Base-by-base conservation (phyloP, 495 filamentous ascomycete species). In the Talaromyces adpressus region DNA sequence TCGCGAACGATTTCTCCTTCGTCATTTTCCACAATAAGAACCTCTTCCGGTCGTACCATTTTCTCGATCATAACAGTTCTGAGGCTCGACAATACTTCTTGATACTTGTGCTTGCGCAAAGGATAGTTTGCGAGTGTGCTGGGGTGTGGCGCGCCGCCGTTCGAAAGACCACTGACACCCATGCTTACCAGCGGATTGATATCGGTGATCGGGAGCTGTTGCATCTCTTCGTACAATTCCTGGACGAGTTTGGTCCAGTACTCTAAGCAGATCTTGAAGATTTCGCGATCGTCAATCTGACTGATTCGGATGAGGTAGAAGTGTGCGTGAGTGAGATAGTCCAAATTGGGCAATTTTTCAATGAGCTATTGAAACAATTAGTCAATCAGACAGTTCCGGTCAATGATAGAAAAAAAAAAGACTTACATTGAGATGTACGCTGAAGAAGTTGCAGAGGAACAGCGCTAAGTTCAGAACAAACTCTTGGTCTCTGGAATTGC, bases 161-260 rank as follows among this genome's bases (percentile, higher is more conserved):
- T 91, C 16, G 87, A 78, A 49, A 91, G 71, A 22, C 85, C 87
- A 64, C 85, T 86, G 53, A 89, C 78, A 25, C 88, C 87, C 81
- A 93, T 87, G 67, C 84, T 87, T 65, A 94, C 83, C 16, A 98
- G 81, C 4, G 93, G 91, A 69, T 92, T 96, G 63, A 94, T 82
- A 64, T 99, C 95, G 14, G 89, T 91, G 56, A 97, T 88, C 1
- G 94, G 95, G 4, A 97, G 82, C 29, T 88, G 81, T 72, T 98
- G 95, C 93, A 98, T 97, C 78, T 98, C 95, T 73, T 99, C 95
- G 68, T 96, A 99, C 4, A 99, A 83, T 73, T 98, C 95, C 67
- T 95, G 91, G n/a, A 98, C 95, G 14, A 98, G 82, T 69, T 96
- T 96, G 22, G 95, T 95, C 94, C 94, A 99, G 76, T 99, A 99